Evolutionary conservation across 106 monocot species (phyloP).

Genomic region (Agapanthus africanus): DNA sequence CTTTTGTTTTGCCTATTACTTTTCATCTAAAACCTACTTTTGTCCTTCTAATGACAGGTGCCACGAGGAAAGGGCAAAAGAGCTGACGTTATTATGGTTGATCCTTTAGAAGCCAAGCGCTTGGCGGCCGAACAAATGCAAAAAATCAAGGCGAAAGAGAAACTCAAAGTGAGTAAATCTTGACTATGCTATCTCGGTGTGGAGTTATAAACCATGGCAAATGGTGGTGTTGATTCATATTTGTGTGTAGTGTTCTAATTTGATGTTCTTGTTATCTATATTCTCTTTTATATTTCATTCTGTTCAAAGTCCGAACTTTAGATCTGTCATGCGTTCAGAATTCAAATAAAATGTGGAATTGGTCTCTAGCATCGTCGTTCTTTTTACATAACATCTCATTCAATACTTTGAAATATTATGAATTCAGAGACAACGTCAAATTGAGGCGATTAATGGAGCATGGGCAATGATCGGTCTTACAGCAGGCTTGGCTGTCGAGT

Average conservation of each 20-base stretch:
- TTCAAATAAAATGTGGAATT: too few species aligned
- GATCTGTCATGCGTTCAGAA: too few species aligned
- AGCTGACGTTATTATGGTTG: slow-evolving; percentile 69
- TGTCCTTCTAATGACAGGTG: slow-evolving; percentile 25
- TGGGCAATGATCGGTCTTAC: slow-evolving; percentile 91
- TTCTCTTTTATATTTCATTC: too few species aligned
- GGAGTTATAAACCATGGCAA: too few species aligned
- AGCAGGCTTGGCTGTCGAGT: slow-evolving; percentile 61
- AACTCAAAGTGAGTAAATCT: slow-evolving; percentile 49
- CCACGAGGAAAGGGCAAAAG: slow-evolving; percentile 35
- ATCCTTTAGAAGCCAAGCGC: slow-evolving; percentile 89
- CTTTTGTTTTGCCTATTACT: too few species aligned
- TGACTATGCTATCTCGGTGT: too few species aligned
- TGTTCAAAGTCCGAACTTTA: too few species aligned
- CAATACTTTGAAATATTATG: not conserved
- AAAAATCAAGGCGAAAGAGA: slow-evolving; percentile 76
- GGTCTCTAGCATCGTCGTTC: too few species aligned
- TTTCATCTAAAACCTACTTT: not conserved
- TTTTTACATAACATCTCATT: not conserved
- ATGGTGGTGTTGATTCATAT: too few species aligned
- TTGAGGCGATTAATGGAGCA: slow-evolving; percentile 83
- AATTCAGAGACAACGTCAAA: slow-evolving; percentile 53
- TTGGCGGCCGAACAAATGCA: slow-evolving; percentile 86
- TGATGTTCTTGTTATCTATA: not conserved
- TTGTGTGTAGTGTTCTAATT: not conserved